Evolutionary conservation across 106 monocot genomes (phyloP).

Genomic region (Xerophyta viscosa): DNA sequence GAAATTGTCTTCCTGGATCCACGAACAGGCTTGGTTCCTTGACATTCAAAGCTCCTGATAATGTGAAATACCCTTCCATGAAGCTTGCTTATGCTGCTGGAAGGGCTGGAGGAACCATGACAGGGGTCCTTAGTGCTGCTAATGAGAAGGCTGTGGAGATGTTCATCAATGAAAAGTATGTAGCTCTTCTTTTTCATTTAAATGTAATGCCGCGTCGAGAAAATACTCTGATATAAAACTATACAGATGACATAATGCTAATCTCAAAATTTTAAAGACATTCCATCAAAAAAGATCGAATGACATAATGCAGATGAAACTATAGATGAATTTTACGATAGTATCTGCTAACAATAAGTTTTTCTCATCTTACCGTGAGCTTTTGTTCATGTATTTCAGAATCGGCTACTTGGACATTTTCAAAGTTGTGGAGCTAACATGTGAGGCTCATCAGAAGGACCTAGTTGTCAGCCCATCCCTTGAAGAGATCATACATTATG

Average conservation of each 20-base stretch:
- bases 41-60: constrained; percentile 90
- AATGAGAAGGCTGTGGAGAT: constrained; percentile 97
- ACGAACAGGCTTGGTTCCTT: constrained; percentile 62
- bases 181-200: not conserved
- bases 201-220: no score
- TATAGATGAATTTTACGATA: no score
- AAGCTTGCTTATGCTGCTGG: constrained; percentile 90
- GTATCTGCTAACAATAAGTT: no score
- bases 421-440: constrained; percentile 61
- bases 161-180: constrained; percentile 86
- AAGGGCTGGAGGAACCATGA: constrained; percentile 94
- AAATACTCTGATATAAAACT: no score
- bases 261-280: no score
- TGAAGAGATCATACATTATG: constrained; percentile 74
- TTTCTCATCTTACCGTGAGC: not conserved
- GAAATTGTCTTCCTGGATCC: no score
- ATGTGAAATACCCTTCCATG: constrained; percentile 91
- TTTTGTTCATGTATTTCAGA: constrained; percentile 20
- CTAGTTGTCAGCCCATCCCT: constrained; percentile 41
- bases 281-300: no score
- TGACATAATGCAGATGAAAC: no score
- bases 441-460: constrained; percentile 51
- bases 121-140: constrained; percentile 93
- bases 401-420: constrained; percentile 66
- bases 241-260: no score